Percentiles rank a stretch among this genome's conserved stretches.
Evolutionary conservation across 75 land plant species (phyloP).

Genomic region (Gnetum montanum): DNA sequence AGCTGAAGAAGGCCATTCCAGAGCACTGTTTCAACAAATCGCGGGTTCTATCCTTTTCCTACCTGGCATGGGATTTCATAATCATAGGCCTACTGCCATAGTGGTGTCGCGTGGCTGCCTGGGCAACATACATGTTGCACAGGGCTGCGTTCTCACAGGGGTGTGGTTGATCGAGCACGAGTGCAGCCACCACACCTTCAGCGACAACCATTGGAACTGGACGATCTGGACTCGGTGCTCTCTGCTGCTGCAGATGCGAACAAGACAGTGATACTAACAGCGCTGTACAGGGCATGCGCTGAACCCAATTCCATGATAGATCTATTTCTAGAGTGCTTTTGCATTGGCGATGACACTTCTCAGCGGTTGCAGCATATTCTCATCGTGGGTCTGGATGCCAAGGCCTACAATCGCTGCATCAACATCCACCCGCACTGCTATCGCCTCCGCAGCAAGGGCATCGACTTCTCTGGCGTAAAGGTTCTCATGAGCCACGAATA

Average conservation of each 20-base stretch:
- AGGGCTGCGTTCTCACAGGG: too few species aligned
- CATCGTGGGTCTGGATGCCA: slow-evolving; percentile 30
- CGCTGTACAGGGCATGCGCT: slow-evolving; percentile 43
- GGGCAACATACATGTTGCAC: too few species aligned
- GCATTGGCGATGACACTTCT: slow-evolving; percentile 24
- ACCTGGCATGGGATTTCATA: slow-evolving; percentile 38
- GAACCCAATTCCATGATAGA: slow-evolving; percentile 28
- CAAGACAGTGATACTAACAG: slow-evolving; percentile 39
- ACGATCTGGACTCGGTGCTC: slow-evolving; percentile 14
- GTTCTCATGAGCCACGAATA: slow-evolving; percentile 22
- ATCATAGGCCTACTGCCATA: too few species aligned
- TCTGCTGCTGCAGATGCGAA: slow-evolving; percentile 22
- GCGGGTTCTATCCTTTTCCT: slow-evolving; percentile 36
- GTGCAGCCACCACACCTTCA: too few species aligned
- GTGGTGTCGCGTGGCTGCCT: too few species aligned
- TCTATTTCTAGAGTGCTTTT: slow-evolving; percentile 50
- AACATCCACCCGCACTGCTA: slow-evolving; percentile 32
- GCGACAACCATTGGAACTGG: too few species aligned
- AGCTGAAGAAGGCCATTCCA: slow-evolving; percentile 55
- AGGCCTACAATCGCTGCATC: slow-evolving; percentile 26
- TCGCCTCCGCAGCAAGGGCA: slow-evolving; percentile 18
- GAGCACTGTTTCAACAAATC: slow-evolving; percentile 71
- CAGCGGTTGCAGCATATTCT: slow-evolving; percentile 29
- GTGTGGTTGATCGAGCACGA: too few species aligned
- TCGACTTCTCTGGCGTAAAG: slow-evolving; percentile 28